Evolutionary conservation across 768 basidiomycete genomes (phyloP).

Genomic region (Boletus tomentosulus): DNA sequence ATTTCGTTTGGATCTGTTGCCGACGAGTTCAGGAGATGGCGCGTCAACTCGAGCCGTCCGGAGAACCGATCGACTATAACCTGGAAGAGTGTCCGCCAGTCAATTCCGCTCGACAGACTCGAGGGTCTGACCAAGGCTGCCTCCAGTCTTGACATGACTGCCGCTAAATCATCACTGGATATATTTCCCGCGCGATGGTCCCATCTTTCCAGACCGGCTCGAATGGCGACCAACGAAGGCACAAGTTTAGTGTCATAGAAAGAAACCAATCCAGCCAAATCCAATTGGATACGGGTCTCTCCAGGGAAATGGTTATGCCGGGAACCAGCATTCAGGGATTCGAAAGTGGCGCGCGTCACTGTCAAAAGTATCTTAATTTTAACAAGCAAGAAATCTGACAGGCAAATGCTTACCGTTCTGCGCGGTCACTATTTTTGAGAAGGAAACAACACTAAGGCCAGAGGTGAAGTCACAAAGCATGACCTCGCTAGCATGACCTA

Average conservation of each 20-base stretch:
- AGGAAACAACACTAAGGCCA: constrained; percentile 38
- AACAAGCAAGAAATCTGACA: not conserved
- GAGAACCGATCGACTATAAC: constrained; percentile 31
- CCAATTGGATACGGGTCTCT: constrained; percentile 30
- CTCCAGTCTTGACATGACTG: constrained; percentile 1
- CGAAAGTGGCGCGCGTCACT: constrained; percentile 1
- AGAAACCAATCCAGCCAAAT: constrained; percentile 30
- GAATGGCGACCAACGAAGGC: constrained; percentile 25
- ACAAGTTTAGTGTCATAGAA: constrained; percentile 31
- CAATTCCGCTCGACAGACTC: constrained; percentile 22
- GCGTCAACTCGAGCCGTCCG: constrained; percentile 24
- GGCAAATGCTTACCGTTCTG: not conserved
- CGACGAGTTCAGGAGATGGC: constrained; percentile 16
- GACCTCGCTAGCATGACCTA: constrained; percentile 36
- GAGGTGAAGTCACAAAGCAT: constrained; percentile 46
- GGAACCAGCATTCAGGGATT: constrained; percentile 13
- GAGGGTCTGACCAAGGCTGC: constrained; percentile 10
- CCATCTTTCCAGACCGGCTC: constrained; percentile 21
- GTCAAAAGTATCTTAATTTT: not conserved
- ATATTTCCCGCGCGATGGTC: constrained; percentile 26
- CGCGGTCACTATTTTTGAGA: constrained; percentile 27
- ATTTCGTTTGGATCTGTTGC: constrained; percentile 1
- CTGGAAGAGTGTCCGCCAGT: constrained; percentile 28
- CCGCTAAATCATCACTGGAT: constrained; percentile 16
- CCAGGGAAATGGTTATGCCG: constrained; percentile 32